Percentiles rank a stretch among this genome's conserved stretches.
Conservation (phyloP, 345 rosid species). For the Salix koriyanagi region DNA sequence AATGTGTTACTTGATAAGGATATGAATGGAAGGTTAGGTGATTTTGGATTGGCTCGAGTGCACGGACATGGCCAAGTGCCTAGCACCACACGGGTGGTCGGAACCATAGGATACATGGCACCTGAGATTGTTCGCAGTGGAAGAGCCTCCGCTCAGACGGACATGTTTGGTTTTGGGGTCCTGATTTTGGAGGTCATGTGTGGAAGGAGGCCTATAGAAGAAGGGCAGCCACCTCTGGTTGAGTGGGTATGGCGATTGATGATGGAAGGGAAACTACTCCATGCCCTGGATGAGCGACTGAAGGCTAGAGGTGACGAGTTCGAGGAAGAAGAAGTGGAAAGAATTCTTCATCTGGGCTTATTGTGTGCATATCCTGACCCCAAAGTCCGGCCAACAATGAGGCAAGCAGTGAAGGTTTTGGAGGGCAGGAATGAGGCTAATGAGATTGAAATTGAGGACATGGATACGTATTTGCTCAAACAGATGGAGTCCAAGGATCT, state of each 20-base stretch:
- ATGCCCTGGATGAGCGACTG: constrained; percentile 45
- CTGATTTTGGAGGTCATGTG: constrained; percentile 52
- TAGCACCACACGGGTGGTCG: constrained; percentile 62
- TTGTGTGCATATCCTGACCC: constrained; percentile 62
- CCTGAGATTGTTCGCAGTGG: constrained; percentile 57
- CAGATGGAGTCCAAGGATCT: constrained; percentile 26
- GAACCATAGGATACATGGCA: constrained; percentile 74
- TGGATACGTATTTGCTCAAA: constrained; percentile 48
- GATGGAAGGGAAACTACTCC: constrained; percentile 38
- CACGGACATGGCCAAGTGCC: constrained; percentile 54
- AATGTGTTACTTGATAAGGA: constrained; percentile 72
- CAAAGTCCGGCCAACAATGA: constrained; percentile 55
- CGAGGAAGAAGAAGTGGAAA: constrained; percentile 41
- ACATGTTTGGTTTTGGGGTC: constrained; percentile 50
- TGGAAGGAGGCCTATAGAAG: constrained; percentile 52
- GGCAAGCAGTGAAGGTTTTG: constrained; percentile 65
- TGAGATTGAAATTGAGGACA: constrained; percentile 46
- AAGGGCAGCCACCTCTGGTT: constrained; percentile 41
- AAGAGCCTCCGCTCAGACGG: constrained; percentile 40
- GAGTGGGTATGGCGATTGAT: constrained; percentile 42
- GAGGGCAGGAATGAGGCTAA: constrained; percentile 41
- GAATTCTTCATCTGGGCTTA: constrained; percentile 55
- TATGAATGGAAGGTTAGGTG: constrained; percentile 67
- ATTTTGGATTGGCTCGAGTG: constrained; percentile 71
- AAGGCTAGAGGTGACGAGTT: constrained; percentile 28